Base-by-base conservation (phyloP, 2,329 filamentous ascomycete species). In the Ascochyta koolunga region DNA sequence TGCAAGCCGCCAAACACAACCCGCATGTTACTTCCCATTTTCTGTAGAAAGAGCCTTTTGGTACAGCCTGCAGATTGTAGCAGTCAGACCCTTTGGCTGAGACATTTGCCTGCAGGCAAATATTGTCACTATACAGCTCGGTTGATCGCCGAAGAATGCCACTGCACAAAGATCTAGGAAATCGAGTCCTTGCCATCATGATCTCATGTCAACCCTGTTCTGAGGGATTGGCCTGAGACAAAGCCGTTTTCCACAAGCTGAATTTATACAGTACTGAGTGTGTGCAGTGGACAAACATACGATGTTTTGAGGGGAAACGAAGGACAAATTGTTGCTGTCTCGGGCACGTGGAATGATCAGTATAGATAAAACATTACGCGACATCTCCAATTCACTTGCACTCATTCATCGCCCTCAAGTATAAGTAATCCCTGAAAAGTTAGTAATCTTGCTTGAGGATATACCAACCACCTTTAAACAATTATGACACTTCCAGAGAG, bases 281-380 rank as follows among this genome's bases (percentile, higher is more conserved):
- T 13, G 27, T 33, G 40, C 29, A 33, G 29, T 29, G 8, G 22
- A 18, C 40, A 32, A 43, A 36, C 16, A 31, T 24, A 37, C 5
- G 19, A 29, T 42, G 31, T 22, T 42, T 42, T 41, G 31, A 9
- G 16, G 18, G 27, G 16, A 31, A 18, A 31, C 39, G 22, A 45
- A n/a, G 50, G 39, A 54, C 53, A 54, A 41, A 8, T 31, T 31
- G 21, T 64, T 63, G 52, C 15, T 55, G 54, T 63, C 62, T 65
- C 38, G 47, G 25, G 25, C 49, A 55, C 48, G 37, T 48, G 37
- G 21, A 15, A 22, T 42, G 21, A 42, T 6, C 18, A 15, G 7
- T n/a, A 24, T 9, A 27, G 33, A 48, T 56, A 56, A 45, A 54
- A 49, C 4, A 3, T 22, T 27, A 25, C 21, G 25, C 24, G 21